phyloP scores from a whole-genome alignment of 805 yeast species.

The Kockiozyma suomiensis region DNA sequence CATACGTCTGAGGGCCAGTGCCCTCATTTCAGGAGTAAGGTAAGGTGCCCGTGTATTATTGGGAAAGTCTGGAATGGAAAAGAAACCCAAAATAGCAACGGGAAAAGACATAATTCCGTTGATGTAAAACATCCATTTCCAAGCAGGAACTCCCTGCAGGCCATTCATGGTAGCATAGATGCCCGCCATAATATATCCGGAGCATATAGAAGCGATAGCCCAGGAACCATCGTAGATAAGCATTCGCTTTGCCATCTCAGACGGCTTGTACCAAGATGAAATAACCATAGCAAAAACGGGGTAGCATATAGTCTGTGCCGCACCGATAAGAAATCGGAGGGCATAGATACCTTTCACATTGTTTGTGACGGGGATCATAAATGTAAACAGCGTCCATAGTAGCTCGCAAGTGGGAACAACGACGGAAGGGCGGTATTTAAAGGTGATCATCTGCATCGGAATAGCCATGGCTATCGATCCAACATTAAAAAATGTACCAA shows the following conservation, averaged over 20 bases:
- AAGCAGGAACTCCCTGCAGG: conserved; percentile 57
- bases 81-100: conserved; percentile 51
- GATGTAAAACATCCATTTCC: conserved; percentile 75
- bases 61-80: conserved; percentile 59
- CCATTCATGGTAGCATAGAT: conserved; percentile 54
- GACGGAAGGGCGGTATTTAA: conserved; percentile 57
- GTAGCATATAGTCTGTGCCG: conserved; percentile 61
- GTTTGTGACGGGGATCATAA: conserved; percentile 55
- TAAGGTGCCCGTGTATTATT: conserved; percentile 21
- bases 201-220: conserved; percentile 60
- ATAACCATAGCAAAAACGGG: conserved; percentile 54
- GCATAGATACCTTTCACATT: conserved; percentile 58
- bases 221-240: conserved; percentile 64
- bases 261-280: conserved; percentile 62
- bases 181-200: conserved; percentile 67
- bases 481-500: conserved; percentile 59
- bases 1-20: conserved; percentile 19
- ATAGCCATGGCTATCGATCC: conserved; percentile 64
- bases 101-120: conserved; percentile 62
- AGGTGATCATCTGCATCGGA: conserved; percentile 62
- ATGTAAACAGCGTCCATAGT: conserved; percentile 68
- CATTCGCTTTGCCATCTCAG: conserved; percentile 62
- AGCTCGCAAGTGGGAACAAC: conserved; percentile 60
- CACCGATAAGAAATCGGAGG: conserved; percentile 66
- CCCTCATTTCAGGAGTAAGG: conserved; percentile 12